Conservation (phyloP, 129 eudicot species). For the Artemisia argyi region DNA sequence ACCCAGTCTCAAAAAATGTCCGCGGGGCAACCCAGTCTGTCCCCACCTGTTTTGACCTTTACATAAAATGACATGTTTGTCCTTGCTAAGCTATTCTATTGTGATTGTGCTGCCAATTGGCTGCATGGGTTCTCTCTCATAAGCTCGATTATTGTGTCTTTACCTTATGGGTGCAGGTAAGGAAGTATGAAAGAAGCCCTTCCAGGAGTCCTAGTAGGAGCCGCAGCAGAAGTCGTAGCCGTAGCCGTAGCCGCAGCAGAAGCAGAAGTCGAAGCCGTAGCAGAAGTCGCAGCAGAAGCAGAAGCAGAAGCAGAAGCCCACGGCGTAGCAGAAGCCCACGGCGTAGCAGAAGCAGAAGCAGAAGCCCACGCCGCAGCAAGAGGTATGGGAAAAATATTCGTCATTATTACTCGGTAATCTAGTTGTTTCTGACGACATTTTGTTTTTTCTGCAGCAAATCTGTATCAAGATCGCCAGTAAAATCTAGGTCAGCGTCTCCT, state of each 20-base stretch:
- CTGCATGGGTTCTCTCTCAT: neutral
- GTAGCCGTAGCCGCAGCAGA: constrained; percentile 7
- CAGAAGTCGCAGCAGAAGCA: constrained; percentile 36
- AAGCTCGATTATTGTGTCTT: neutral
- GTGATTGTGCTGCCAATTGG: too few species aligned
- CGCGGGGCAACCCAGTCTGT: too few species aligned
- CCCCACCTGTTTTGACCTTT: too few species aligned
- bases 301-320: constrained; percentile 28
- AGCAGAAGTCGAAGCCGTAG: constrained; percentile 60
- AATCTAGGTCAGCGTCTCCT: constrained; percentile 76
- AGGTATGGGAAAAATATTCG: neutral
- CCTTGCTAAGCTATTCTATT: too few species aligned
- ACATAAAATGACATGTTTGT: too few species aligned
- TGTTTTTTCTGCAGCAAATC: constrained; percentile 56
- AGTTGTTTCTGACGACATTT: neutral
- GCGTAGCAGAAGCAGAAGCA: constrained; percentile 5
- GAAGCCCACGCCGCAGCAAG: constrained; percentile 29
- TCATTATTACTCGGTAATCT: neutral
- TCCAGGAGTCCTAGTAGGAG: constrained; percentile 72
- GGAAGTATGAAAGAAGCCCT: constrained; percentile 62
- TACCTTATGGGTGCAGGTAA: constrained; percentile 48
- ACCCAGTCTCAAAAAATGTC: too few species aligned
- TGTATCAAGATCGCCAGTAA: constrained; percentile 64
- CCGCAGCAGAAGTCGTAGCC: constrained; percentile 50
- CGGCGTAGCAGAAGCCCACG: constrained; percentile 36